A percentile compares a stretch with the other conserved stretches of the same genome.
Evolutionary conservation across 1,284 basidiomycete species (phyloP).

Genomic region (Papiliotrema terrestris): DNA sequence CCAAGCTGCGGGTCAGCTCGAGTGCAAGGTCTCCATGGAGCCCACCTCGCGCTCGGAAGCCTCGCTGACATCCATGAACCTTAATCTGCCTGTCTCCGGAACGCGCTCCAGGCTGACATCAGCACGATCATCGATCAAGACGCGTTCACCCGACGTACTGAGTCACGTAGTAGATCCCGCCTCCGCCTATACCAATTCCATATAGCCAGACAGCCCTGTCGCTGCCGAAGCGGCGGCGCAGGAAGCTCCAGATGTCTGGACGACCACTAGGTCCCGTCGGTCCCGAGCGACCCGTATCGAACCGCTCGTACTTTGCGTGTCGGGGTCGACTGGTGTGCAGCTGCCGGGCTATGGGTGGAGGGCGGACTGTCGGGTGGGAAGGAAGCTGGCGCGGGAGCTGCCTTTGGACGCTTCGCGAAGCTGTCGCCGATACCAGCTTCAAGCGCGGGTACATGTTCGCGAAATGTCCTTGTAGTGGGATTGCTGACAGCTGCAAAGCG

Average conservation of each 20-base stretch:
- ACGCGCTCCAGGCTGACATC: slow-evolving; percentile 67
- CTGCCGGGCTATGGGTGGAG: slow-evolving; percentile 1
- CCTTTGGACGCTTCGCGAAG: too few relatives aligned
- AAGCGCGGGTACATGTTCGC: too few relatives aligned
- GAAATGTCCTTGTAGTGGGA: too few relatives aligned
- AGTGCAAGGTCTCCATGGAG: background rate
- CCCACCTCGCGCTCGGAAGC: slow-evolving; percentile 57
- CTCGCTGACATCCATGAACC: slow-evolving; percentile 74
- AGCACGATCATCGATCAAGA: background rate
- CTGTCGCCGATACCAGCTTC: too few relatives aligned
- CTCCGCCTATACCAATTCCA: slow-evolving; percentile 46
- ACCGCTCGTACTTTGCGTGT: slow-evolving; percentile 37
- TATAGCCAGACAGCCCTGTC: slow-evolving; percentile 41
- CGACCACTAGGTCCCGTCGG: slow-evolving; percentile 3
- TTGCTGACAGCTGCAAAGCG: too few relatives aligned
- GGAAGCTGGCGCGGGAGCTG: too few relatives aligned
- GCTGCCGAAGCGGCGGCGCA: slow-evolving; percentile 38
- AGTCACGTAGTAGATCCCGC: slow-evolving; percentile 57
- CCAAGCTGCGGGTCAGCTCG: slow-evolving; percentile 19
- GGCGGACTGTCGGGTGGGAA: background rate
- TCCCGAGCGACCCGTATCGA: slow-evolving; percentile 11
- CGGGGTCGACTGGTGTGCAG: slow-evolving; percentile 13
- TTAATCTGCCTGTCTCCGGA: slow-evolving; percentile 73
- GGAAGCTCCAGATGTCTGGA: slow-evolving; percentile 36
- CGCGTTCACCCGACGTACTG: slow-evolving; percentile 51